Evolutionary conservation across 2,329 filamentous ascomycete species (phyloP), one percentile per base, ranked within the genome.

Genomic region (Dendryphion nanum): DNA sequence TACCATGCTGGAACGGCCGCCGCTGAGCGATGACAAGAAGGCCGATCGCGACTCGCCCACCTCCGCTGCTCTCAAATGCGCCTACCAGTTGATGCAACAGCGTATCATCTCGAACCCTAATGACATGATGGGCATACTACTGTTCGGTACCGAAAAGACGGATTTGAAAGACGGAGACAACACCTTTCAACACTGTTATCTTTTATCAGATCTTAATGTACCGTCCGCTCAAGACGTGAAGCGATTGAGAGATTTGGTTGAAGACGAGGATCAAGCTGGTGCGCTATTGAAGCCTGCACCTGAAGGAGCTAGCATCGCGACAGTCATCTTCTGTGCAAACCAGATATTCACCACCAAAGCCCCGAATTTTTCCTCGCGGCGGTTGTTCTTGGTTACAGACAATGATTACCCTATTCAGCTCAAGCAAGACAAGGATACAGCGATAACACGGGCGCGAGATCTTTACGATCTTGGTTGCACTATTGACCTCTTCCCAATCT

Each of bases 261-360:
- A 95, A 44, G 84, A 90, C 21, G 87, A 84, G 20, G 84, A 88
- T 30, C 82, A 85, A 41, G 77, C 81, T 1, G 74, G 81, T 3
- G 76, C 82, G 6, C 69, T 96, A 4, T 69, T 97, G 23, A 75
- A 76, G 5, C 83, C 90, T 2, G 79, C 86, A 0, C 70, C 78
- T 3, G 81, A 90, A 38, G 71, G 76, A 1, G 82, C 86, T 1
- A 82, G 83, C 21, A 95, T 98, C 83, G 81, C 87, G 7, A 95
- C 90, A 54, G 77, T 98, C 2, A 75, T 98, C 2, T 96, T 96
- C 61, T 95, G 90, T 53, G 91, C 89, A 24, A 97, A 97, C 50
- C 89, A 96, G 59, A 86, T 97, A 35, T 96, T 98, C 61, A 95
- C 90, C 1, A 95, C 88, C 3, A 95, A 86, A 62, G 90, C 93